These are phyloP conservation scores for Trichoderma sp. DNA, from an alignment of 2,329 filamentous ascomycete genomes.

Conservation along the genomic window DNA sequence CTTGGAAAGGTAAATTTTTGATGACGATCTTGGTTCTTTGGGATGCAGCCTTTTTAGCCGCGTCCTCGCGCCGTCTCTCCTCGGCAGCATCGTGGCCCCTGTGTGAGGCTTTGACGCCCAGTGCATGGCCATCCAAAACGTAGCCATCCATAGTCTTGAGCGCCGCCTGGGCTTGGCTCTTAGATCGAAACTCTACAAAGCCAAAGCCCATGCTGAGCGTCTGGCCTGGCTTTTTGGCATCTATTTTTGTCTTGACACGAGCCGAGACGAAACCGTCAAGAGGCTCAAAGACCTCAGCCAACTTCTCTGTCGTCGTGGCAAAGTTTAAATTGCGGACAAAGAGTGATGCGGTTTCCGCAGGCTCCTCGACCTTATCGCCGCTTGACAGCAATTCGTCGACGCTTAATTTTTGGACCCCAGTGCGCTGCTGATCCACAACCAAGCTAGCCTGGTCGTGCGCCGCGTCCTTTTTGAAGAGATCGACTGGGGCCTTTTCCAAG, in stretches of 20 bases:
- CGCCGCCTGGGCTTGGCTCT: slow-evolving; percentile 75
- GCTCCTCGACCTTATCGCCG: slow-evolving; percentile 51
- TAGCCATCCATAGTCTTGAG: slow-evolving; percentile 84
- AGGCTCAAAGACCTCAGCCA: slow-evolving; percentile 75
- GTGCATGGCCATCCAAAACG: slow-evolving; percentile 80
- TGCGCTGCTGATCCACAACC: slow-evolving; percentile 39
- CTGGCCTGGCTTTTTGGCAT: slow-evolving; percentile 86
- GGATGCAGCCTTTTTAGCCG: slow-evolving; percentile 72
- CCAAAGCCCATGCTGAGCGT: slow-evolving; percentile 96
- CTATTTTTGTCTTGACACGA: slow-evolving; percentile 86
- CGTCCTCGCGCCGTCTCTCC: slow-evolving; percentile 78
- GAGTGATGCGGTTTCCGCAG: slow-evolving; percentile 69
- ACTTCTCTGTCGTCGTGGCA: slow-evolving; percentile 71
- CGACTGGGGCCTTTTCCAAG: slow-evolving; percentile 86
- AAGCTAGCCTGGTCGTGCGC: slow-evolving; percentile 30
- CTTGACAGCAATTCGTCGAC: slow-evolving; percentile 66
- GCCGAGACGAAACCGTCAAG: slow-evolving; percentile 88
- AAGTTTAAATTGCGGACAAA: slow-evolving; percentile 96
- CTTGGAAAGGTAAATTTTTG: slow-evolving; percentile 97
- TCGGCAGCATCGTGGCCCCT: slow-evolving; percentile 84
- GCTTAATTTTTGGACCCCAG: slow-evolving; percentile 60
- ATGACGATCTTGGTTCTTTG: slow-evolving; percentile 90
- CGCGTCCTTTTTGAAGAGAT: slow-evolving; percentile 59
- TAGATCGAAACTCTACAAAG: slow-evolving; percentile 83
- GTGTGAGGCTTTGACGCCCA: slow-evolving; percentile 83